phyloP scores from a whole-genome alignment of 2,329 filamentous ascomycete genomes.

The Trichoderma semiorbis region DNA sequence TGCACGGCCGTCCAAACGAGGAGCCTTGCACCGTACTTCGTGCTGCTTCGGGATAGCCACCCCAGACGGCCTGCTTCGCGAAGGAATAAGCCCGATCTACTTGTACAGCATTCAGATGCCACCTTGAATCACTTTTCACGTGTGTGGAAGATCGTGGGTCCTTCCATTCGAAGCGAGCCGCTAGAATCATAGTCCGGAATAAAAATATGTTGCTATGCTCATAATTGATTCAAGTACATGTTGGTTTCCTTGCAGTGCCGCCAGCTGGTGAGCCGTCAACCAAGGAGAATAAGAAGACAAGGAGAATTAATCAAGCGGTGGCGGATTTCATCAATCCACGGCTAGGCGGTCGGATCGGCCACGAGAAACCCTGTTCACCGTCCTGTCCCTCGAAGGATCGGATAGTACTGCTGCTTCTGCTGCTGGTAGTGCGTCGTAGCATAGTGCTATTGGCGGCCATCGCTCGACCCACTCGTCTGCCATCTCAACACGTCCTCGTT shows the following conservation, averaged over 20 bases:
- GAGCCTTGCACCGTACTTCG: conserved; percentile 8
- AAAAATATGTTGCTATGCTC: not conserved
- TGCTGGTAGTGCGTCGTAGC: not conserved
- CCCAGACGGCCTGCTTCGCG: conserved; percentile 5
- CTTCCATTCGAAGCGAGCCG: not conserved
- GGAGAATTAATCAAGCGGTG: not conserved
- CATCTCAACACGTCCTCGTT: not conserved
- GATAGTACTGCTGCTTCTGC: not conserved
- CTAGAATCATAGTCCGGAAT: not conserved
- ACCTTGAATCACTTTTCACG: not conserved
- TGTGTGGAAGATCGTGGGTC: conserved; percentile 8
- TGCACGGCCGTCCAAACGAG: conserved; percentile 13
- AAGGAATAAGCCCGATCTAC: conserved; percentile 11
- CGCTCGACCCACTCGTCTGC: not conserved
- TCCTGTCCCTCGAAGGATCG: conserved; percentile 4
- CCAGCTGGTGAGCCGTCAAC: conserved; percentile 12
- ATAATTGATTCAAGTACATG: not conserved
- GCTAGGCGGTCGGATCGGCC: not conserved
- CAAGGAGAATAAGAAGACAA: not conserved
- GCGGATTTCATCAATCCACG: conserved; percentile 9
- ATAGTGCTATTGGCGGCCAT: not conserved
- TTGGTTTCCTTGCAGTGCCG: not conserved
- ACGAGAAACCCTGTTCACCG: not conserved
- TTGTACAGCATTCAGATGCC: not conserved
- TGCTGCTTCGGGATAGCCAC: conserved; percentile 13